A percentile compares a stretch with the other conserved stretches of the same genome.
Evolutionary conservation across 75 land plant genomes (phyloP).

Genomic region (Picea glauca): DNA sequence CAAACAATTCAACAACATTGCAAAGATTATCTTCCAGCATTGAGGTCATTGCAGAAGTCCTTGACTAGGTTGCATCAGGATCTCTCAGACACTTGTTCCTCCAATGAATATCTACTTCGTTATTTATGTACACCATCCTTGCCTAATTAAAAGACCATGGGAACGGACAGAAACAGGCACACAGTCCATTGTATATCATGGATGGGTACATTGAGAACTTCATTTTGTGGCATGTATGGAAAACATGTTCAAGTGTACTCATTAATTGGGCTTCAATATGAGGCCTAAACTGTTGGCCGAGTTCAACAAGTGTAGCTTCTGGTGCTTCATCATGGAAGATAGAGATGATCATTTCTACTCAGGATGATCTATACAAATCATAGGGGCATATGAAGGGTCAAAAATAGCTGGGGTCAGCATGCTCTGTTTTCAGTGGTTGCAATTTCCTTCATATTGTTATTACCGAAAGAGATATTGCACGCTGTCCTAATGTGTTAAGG

Average conservation of each 20-base stretch:
- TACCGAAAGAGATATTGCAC: background rate
- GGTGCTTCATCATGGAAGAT: background rate
- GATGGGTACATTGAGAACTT: background rate
- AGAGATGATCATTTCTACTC: background rate
- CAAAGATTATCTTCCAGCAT: slow-evolving; percentile 61
- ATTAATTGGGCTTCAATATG: background rate
- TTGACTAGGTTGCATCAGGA: slow-evolving; percentile 77
- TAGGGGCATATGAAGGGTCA: background rate
- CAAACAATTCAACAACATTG: slow-evolving; percentile 56
- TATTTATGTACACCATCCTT: slow-evolving; percentile 42
- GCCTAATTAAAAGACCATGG: background rate
- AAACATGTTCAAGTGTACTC: background rate
- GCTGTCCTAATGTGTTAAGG: background rate
- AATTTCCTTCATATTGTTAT: background rate
- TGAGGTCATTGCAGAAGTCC: slow-evolving; percentile 77
- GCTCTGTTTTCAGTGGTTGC: too few species aligned
- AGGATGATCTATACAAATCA: background rate
- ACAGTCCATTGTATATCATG: background rate
- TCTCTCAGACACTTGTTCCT: slow-evolving; percentile 68
- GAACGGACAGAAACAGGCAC: background rate
- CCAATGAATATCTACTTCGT: slow-evolving; percentile 76
- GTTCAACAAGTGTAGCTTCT: background rate
- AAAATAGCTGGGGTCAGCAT: background rate
- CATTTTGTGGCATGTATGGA: background rate
- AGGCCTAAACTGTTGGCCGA: background rate